These are phyloP conservation scores for Microdochium bolleyi DNA, from an alignment of 2,329 filamentous ascomycete genomes.

Conservation along the genomic window DNA sequence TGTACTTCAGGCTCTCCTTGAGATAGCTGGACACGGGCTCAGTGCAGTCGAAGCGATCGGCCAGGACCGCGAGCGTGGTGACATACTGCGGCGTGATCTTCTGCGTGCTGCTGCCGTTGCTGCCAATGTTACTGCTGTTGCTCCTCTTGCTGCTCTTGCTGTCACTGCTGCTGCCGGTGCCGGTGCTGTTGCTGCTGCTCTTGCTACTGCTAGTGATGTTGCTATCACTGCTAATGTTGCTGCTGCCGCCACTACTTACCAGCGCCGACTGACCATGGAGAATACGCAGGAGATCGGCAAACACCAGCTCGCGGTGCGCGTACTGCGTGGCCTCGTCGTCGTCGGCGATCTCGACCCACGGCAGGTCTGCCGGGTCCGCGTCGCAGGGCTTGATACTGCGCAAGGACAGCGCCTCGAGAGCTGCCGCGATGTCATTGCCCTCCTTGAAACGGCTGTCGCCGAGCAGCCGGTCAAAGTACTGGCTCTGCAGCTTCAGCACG, in stretches of 20 bases:
- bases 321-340: slow-evolving; percentile 60
- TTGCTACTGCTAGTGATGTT: too few species aligned
- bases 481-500: slow-evolving; percentile 51
- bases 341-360: slow-evolving; percentile 55
- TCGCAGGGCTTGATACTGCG: slow-evolving; percentile 38
- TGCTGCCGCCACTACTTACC: neutral
- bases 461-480: slow-evolving; percentile 63
- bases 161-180: too few species aligned
- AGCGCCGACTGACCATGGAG: slow-evolving; percentile 41
- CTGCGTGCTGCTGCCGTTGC: slow-evolving; percentile 20
- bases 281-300: slow-evolving; percentile 59
- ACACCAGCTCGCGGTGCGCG: slow-evolving; percentile 51
- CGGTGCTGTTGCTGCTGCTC: too few species aligned
- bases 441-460: slow-evolving; percentile 57
- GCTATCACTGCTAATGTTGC: too few species aligned
- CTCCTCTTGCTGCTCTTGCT: too few species aligned
- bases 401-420: slow-evolving; percentile 40
- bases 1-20: slow-evolving; percentile 38
- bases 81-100: slow-evolving; percentile 51
- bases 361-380: slow-evolving; percentile 44
- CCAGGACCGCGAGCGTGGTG: slow-evolving; percentile 60
- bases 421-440: slow-evolving; percentile 42
- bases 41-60: slow-evolving; percentile 65
- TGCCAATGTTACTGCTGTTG: too few species aligned
- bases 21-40: slow-evolving; percentile 45